Evolutionary conservation across 2,329 filamentous ascomycete genomes (phyloP).

Genomic region (Passalora sequoiae): DNA sequence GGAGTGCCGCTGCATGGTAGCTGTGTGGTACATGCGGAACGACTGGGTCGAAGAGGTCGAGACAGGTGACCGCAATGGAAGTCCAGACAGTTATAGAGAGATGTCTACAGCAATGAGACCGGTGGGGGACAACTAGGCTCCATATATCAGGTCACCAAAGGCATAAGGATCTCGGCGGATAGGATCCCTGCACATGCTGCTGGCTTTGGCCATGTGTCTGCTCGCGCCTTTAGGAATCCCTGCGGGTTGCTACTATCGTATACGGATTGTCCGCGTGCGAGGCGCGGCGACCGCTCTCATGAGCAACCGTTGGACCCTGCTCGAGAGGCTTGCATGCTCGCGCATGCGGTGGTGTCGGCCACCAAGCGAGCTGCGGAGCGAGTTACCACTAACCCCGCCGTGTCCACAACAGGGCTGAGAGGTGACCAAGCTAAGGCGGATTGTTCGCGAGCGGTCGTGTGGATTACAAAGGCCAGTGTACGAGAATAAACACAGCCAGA

Average conservation of each 20-base stretch:
- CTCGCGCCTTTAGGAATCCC: conserved; percentile 9
- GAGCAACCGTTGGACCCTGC: conserved; percentile 10
- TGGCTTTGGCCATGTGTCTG: conserved; percentile 17
- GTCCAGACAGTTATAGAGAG: conserved; percentile 6
- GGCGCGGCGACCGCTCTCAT: conserved; percentile 2
- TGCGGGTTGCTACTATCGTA: conserved; percentile 12
- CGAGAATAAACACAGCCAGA: conserved; percentile 8
- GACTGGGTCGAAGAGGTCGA: not conserved
- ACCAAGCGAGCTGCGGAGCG: conserved; percentile 2
- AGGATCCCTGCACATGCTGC: conserved; percentile 15
- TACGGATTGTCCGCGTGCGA: conserved; percentile 2
- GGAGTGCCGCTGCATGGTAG: conserved; percentile 42
- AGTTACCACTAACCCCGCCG: conserved; percentile 5
- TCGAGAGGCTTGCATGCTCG: conserved; percentile 6
- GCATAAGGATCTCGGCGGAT: conserved; percentile 21
- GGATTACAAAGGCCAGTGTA: conserved; percentile 8
- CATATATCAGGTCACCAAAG: conserved; percentile 22
- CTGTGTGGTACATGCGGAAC: conserved; percentile 24
- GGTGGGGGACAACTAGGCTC: conserved; percentile 17
- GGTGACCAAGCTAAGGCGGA: not conserved
- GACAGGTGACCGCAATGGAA: not conserved
- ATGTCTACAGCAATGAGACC: conserved; percentile 9
- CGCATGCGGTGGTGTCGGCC: conserved; percentile 3
- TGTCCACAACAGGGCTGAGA: conserved; percentile 9
- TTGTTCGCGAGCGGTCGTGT: not conserved